phyloP scores from a whole-genome alignment of 768 basidiomycete genomes.

The Leucosporidium scottii region DNA sequence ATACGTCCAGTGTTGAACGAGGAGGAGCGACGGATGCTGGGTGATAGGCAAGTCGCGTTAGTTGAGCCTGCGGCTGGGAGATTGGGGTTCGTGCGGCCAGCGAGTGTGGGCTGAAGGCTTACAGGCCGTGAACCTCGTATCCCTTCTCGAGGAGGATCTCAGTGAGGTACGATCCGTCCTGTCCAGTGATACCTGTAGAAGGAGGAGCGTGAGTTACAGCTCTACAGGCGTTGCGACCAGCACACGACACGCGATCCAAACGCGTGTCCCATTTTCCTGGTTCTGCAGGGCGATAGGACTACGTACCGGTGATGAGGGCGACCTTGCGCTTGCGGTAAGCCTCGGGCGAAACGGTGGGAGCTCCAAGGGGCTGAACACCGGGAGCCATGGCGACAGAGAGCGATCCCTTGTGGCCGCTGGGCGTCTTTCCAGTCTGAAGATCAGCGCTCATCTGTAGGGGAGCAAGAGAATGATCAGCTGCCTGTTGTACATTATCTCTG shows the following conservation, averaged over 20 bases:
- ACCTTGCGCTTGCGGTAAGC: constrained; percentile 87
- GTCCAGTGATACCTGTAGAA: constrained; percentile 77
- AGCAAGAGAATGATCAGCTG: too few relatives aligned
- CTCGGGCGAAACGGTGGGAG: constrained; percentile 42
- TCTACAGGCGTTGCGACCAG: background rate
- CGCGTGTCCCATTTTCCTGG: background rate
- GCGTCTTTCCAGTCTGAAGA: too few relatives aligned
- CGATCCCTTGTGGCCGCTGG: background rate
- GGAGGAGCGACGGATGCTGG: constrained; percentile 89
- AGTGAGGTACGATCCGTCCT: constrained; percentile 91
- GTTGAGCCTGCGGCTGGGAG: background rate
- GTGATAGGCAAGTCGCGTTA: background rate
- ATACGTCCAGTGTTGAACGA: constrained; percentile 96
- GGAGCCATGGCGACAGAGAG: background rate
- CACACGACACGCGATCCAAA: background rate
- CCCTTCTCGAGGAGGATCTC: constrained; percentile 48
- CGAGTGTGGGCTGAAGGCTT: constrained; percentile 1
- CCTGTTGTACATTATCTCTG: too few relatives aligned
- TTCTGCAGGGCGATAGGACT: background rate
- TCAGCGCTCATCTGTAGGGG: too few relatives aligned
- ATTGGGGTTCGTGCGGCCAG: background rate
- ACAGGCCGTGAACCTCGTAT: constrained; percentile 45
- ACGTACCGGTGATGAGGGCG: constrained; percentile 78
- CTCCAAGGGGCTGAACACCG: background rate
- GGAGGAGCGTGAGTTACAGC: background rate